These are phyloP conservation scores for Litsea cubeba DNA, from an alignment of 164 flowering plant species.

Conservation along the genomic window DNA sequence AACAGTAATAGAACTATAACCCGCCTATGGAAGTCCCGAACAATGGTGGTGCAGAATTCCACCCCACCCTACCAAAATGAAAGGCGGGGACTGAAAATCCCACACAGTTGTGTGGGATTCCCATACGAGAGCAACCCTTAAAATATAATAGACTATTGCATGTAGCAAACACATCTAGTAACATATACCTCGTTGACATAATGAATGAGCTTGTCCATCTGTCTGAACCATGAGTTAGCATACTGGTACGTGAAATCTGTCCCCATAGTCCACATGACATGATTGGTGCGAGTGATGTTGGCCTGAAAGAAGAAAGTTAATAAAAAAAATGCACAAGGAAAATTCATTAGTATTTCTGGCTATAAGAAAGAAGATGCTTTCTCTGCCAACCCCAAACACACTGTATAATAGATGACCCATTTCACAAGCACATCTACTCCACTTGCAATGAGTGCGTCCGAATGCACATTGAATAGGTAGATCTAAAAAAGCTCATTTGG, in stretches of 20 bases:
- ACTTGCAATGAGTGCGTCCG: not conserved
- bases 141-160: not conserved
- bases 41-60: too few species aligned
- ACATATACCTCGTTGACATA: conserved; percentile 74
- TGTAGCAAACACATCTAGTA: not conserved
- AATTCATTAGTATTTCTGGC: not conserved
- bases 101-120: too few species aligned
- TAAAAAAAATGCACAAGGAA: conserved; percentile 6
- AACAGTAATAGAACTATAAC: too few species aligned
- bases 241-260: conserved; percentile 93
- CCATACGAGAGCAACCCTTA: too few species aligned
- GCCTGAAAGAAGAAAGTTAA: conserved; percentile 43
- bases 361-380: not conserved
- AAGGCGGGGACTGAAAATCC: too few species aligned
- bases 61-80: too few species aligned
- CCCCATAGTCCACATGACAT: conserved; percentile 99
- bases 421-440: not conserved
- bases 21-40: too few species aligned
- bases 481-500: not conserved
- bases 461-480: not conserved
- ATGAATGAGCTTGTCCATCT: conserved; percentile 94
- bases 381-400: not conserved
- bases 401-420: not conserved
- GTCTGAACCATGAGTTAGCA: conserved; percentile 83
- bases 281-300: conserved; percentile 85